Conservation (phyloP, 2,329 filamentous ascomycete genomes). For the Ceratocystis colombiana region DNA sequence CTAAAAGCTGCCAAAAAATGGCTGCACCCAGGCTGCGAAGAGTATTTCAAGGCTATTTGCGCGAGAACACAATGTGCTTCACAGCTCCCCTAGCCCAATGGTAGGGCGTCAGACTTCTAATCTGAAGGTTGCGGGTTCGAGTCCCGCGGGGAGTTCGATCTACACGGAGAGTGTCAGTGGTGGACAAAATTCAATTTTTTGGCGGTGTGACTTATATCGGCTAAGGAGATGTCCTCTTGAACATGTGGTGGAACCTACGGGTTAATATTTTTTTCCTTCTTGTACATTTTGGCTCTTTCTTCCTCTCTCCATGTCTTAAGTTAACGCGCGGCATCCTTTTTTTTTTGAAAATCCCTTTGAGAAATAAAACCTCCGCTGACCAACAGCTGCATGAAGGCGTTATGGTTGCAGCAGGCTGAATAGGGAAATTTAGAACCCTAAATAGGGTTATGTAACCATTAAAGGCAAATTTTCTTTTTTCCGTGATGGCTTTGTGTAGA, state of each 20-base stretch:
- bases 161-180: background rate
- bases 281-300: background rate
- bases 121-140: constrained; percentile 26
- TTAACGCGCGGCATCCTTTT: constrained; percentile 11
- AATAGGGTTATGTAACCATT: too few relatives aligned
- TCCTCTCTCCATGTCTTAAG: background rate
- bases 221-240: too few relatives aligned
- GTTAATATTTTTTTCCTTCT: too few relatives aligned
- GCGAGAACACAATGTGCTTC: background rate
- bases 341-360: background rate
- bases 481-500: too few relatives aligned
- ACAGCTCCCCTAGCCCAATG: constrained; percentile 26
- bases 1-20: background rate
- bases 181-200: background rate
- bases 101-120: constrained; percentile 27
- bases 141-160: constrained; percentile 25
- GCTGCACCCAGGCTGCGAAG: background rate
- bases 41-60: background rate
- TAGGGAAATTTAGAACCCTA: too few relatives aligned
- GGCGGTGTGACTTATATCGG: background rate
- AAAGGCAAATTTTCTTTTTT: too few relatives aligned
- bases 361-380: too few relatives aligned
- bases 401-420: too few relatives aligned
- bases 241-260: too few relatives aligned
- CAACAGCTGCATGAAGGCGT: too few relatives aligned